phyloP scores from a whole-genome alignment of 78 protist genomes.

The Dictyostelium discoideum region DNA sequence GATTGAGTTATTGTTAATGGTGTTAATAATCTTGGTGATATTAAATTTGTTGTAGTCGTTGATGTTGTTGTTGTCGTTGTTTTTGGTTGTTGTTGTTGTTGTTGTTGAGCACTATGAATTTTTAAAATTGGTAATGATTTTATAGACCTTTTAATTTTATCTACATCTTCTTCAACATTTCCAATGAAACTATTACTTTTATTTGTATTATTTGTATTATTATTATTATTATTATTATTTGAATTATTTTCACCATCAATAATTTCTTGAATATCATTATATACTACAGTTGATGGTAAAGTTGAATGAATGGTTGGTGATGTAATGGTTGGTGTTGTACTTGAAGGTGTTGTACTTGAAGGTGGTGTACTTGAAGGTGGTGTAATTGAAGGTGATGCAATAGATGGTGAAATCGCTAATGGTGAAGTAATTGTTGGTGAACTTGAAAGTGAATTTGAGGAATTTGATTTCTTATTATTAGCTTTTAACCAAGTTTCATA shows the following conservation, averaged over 20 bases:
- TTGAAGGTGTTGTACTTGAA: not conserved
- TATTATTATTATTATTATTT: too few species aligned
- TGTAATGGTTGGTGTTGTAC: not conserved
- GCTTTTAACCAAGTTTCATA: constrained; percentile 22
- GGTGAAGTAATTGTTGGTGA: not conserved
- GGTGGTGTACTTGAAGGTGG: not conserved
- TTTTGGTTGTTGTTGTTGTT: not conserved
- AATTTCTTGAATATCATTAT: not conserved
- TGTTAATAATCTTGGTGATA: not conserved
- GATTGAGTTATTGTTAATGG: not conserved
- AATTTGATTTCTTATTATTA: not conserved
- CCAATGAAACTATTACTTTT: not conserved
- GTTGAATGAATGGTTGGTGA: not conserved
- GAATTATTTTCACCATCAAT: not conserved
- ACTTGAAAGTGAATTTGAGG: not conserved
- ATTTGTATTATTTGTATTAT: not conserved
- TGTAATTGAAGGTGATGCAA: not conserved
- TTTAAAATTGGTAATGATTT: constrained; percentile 9
- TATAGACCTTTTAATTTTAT: not conserved
- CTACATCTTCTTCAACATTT: not conserved
- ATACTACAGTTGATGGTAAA: not conserved
- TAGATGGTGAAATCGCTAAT: not conserved
- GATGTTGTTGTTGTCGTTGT: too few species aligned
- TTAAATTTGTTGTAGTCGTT: not conserved
- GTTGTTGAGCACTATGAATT: not conserved